Evolutionary conservation across 768 basidiomycete genomes (phyloP), one percentile per base, ranked within the genome.

Genomic region (Leccinum ochraceum): DNA sequence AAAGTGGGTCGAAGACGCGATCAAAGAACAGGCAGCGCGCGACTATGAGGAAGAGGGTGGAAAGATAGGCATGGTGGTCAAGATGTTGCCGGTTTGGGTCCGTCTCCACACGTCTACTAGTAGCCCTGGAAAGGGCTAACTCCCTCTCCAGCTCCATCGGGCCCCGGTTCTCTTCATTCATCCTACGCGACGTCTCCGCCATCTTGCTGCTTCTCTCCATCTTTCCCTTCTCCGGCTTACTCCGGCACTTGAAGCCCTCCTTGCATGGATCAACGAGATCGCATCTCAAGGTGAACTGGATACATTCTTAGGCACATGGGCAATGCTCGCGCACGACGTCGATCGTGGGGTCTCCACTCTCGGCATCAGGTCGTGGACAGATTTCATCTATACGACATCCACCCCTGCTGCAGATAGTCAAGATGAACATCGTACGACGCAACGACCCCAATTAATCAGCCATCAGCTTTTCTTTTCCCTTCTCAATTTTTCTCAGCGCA

Each of bases 41-140:
- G 65, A 63, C 60, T 54, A 59, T 13, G 61, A 57, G 4, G 63
- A 57, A 9, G 34, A 54, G 6, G 55, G 53, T 20, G 69, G 54
- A 67, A 78, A 65, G 58, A 24, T 53, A 22, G 62, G 44, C 13
- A 69, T 75, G 17, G 64, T 83, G 65, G 79, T 83, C 24, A 79
- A 86, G 58, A 89, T 88, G 79, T 67, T 95, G 34, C 94, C 94
- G 4, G 94, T 96, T 58, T 98, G 95, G 95, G 95, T 96, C 71
- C 67, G 92, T 66, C 36, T 54, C 49, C 4, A 34, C 7, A 46
- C 56, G n/a, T 44, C n/a, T 51, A 13, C 30, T 53, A 57, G 26
- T 44, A 46, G 56, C 61, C 20, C 49, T 58, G 37, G 53, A 11
- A 24, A 44, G 51, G 42, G 36, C 52, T 66, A 48, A 70, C 22